phyloP scores from a whole-genome alignment of 1,284 basidiomycete species.

The Leccinum colubrinum region DNA sequence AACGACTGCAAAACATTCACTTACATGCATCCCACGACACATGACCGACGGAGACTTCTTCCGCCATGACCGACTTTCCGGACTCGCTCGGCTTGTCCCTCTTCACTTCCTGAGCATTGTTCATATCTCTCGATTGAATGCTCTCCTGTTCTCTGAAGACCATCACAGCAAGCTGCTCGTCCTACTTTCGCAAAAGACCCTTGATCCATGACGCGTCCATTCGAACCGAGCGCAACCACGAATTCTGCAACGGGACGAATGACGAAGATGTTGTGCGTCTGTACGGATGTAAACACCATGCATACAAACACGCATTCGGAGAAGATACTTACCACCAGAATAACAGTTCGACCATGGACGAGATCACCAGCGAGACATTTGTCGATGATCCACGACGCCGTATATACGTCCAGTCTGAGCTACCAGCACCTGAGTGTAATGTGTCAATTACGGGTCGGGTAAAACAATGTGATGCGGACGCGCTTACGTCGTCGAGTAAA shows the following conservation, averaged over 20 bases:
- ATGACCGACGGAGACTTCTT: not conserved
- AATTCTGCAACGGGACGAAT: not conserved
- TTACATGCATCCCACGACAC: conserved; percentile 2
- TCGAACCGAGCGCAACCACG: not conserved
- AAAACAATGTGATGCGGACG: not conserved
- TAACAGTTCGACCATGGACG: not conserved
- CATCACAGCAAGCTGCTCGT: not conserved
- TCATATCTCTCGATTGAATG: not conserved
- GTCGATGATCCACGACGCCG: not conserved
- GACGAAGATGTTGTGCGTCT: not conserved
- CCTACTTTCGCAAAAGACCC: not conserved
- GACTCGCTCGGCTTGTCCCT: not conserved
- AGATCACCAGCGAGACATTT: not conserved
- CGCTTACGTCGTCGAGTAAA: conserved; percentile 4
- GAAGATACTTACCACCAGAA: not conserved
- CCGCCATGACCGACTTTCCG: not conserved
- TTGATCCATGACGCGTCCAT: not conserved
- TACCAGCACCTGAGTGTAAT: too few species aligned
- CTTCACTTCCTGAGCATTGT: not conserved
- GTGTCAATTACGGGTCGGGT: not conserved
- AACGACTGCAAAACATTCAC: not conserved
- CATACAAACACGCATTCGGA: not conserved
- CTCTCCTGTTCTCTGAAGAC: not conserved
- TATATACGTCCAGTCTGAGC: not conserved
- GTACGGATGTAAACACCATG: not conserved